Conservation (phyloP, 306 rosid genomes). For the Geum urbanum region DNA sequence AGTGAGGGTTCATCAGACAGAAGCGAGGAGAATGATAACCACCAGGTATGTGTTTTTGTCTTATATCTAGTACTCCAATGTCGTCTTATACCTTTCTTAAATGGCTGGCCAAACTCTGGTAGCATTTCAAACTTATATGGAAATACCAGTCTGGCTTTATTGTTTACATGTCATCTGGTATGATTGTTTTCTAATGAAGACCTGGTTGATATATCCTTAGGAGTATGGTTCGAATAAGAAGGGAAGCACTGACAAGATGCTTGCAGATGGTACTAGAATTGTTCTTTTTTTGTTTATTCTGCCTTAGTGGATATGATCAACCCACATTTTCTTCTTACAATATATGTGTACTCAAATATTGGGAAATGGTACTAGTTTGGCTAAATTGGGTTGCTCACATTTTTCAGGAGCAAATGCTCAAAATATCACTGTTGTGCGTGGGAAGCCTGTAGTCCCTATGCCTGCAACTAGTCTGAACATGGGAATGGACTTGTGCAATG, state of each 20-base stretch:
- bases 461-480: conserved; percentile 82
- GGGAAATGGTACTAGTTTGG: neutral
- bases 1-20: conserved; percentile 83
- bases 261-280: conserved; percentile 67
- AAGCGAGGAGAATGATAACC: conserved; percentile 75
- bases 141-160: neutral
- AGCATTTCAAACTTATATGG: conserved; percentile 3
- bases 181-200: conserved; percentile 7
- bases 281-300: neutral
- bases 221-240: conserved; percentile 64
- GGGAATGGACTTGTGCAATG: conserved; percentile 94
- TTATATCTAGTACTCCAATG: conserved; percentile 5
- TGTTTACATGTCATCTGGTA: neutral
- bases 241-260: conserved; percentile 93
- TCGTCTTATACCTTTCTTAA: conserved; percentile 7
- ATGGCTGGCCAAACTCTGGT: neutral
- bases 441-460: conserved; percentile 55
- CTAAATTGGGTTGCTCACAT: conserved; percentile 18
- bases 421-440: conserved; percentile 53
- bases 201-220: conserved; percentile 33
- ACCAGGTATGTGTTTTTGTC: conserved; percentile 47
- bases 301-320: conserved; percentile 5
- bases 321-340: neutral
- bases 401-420: conserved; percentile 79
- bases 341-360: no score